A percentile compares a stretch with the other conserved stretches of the same genome.
Evolutionary conservation across 345 rosid genomes (phyloP).

Genomic region (Balakata baccata): DNA sequence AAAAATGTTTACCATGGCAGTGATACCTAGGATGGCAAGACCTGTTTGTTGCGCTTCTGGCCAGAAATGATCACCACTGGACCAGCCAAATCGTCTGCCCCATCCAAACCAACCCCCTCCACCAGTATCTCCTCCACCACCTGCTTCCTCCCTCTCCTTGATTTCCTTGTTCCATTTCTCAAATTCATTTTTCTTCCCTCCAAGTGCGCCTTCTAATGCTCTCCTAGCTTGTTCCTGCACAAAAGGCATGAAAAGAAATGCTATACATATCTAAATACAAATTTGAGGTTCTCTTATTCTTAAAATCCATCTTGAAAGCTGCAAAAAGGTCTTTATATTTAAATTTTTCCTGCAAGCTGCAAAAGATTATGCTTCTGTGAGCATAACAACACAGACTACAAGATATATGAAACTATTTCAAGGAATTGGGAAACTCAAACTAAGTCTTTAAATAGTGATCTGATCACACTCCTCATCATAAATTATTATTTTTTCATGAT

Average conservation of each 20-base stretch:
- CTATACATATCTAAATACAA: background rate
- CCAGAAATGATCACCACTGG: slow-evolving; percentile 71
- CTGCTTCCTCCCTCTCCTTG: slow-evolving; percentile 74
- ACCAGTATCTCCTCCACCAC: slow-evolving; percentile 54
- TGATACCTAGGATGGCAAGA: slow-evolving; percentile 59
- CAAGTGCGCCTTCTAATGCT: slow-evolving; percentile 84
- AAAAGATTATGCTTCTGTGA: background rate
- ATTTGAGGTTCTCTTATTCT: background rate
- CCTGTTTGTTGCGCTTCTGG: slow-evolving; percentile 61
- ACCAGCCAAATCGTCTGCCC: slow-evolving; percentile 77
- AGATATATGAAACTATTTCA: background rate
- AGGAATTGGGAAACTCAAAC: background rate
- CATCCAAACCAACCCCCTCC: slow-evolving; percentile 91
- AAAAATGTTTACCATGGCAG: slow-evolving; percentile 54
- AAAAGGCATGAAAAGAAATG: slow-evolving; percentile 4
- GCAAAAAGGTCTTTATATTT: background rate
- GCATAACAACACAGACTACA: background rate
- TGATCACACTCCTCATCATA: too few relatives aligned
- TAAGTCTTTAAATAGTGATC: too few relatives aligned
- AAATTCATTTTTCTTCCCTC: slow-evolving; percentile 79
- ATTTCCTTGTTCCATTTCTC: slow-evolving; percentile 87
- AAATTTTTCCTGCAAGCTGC: background rate
- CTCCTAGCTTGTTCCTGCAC: slow-evolving; percentile 81
- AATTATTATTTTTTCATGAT: too few relatives aligned
- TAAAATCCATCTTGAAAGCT: background rate